Evolutionary conservation across 208 protist genomes (phyloP).

Genomic region (Leishmania amazonensis): DNA sequence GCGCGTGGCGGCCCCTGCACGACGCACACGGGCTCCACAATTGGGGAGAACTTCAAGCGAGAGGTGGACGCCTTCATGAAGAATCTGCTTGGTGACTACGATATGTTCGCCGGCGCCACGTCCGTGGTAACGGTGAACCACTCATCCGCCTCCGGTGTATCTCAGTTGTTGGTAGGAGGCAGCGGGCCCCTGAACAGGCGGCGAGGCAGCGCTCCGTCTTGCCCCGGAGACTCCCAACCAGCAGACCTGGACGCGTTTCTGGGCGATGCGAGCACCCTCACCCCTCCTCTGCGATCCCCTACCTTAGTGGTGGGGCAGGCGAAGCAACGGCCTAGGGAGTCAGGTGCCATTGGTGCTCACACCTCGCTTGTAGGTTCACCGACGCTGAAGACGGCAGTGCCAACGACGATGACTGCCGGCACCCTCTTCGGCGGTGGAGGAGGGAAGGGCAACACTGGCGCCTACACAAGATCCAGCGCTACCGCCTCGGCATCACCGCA

Average conservation of each 20-base stretch:
- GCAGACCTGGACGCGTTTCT: conserved; percentile 18
- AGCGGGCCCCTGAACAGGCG: not conserved
- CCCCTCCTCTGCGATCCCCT: not conserved
- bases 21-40: not conserved
- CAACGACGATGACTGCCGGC: not conserved
- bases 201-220: not conserved
- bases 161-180: not conserved
- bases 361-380: too few species aligned
- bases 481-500: not conserved
- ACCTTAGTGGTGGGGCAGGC: not conserved
- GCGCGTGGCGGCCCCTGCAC: not conserved
- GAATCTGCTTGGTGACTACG: conserved; percentile 29
- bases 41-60: conserved; percentile 38
- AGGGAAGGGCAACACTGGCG: not conserved
- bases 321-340: not conserved
- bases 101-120: conserved; percentile 5
- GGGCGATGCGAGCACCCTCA: conserved; percentile 12
- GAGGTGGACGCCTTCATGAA: conserved; percentile 47
- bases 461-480: not conserved
- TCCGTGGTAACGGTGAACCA: not conserved
- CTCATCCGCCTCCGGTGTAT: not conserved
- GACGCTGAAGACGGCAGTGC: not conserved
- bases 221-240: conserved; percentile 6
- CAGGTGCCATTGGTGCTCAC: not conserved
- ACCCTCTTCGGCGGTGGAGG: not conserved